Evolutionary conservation across 129 eudicot genomes (phyloP).

Genomic region (Artemisia argyi): DNA sequence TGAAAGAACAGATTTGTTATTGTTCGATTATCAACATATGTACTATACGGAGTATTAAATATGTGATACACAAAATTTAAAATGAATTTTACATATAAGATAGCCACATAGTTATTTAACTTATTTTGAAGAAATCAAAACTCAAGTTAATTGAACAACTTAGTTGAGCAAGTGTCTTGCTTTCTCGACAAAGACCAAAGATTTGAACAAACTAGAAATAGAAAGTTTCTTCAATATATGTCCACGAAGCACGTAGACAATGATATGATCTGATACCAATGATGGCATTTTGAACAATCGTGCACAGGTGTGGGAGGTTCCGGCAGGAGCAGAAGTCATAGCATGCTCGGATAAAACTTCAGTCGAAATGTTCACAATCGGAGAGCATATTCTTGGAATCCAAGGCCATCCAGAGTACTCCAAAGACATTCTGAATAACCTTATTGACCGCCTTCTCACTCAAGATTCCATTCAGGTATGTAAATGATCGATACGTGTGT

Average conservation of each 20-base stretch:
- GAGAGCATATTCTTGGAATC: constrained; percentile 61
- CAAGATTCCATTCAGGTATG: constrained; percentile 46
- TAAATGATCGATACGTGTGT: background rate
- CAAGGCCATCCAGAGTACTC: constrained; percentile 93
- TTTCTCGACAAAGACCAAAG: too few relatives aligned
- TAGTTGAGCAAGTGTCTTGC: background rate
- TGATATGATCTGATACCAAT: background rate
- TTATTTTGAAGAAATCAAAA: background rate
- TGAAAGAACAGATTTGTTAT: too few relatives aligned
- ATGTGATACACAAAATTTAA: too few relatives aligned
- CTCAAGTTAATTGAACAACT: background rate
- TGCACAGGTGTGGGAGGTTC: constrained; percentile 58
- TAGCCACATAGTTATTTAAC: too few relatives aligned
- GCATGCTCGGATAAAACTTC: constrained; percentile 71
- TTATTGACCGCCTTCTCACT: constrained; percentile 65
- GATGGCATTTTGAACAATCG: background rate
- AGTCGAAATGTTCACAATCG: constrained; percentile 73
- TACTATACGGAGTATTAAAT: too few relatives aligned
- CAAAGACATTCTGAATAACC: constrained; percentile 66
- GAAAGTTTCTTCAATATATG: too few relatives aligned
- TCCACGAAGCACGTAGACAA: too few relatives aligned
- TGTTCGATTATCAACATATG: too few relatives aligned
- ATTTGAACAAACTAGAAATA: background rate
- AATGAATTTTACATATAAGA: too few relatives aligned
- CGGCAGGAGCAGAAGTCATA: constrained; percentile 57